phyloP scores from a whole-genome alignment of 805 yeast species.

The Groenewaldozyma tartarivorans region DNA sequence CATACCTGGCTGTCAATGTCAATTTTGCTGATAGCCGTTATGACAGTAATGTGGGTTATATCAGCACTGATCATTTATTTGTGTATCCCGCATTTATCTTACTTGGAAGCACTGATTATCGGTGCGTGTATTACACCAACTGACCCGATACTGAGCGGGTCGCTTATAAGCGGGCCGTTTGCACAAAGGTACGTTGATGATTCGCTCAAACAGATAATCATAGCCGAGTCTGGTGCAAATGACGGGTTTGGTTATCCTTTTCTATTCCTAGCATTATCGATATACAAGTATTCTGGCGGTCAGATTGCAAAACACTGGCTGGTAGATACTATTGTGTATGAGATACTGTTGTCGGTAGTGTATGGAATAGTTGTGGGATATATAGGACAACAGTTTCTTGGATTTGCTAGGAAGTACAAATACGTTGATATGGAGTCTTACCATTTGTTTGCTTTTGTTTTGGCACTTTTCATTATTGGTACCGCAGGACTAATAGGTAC shows the following conservation, averaged over 20 bases:
- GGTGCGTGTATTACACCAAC: slow-evolving; percentile 71
- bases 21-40: slow-evolving; percentile 54
- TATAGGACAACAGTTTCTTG: slow-evolving; percentile 39
- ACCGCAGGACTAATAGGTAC: slow-evolving; percentile 58
- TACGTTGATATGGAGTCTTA: slow-evolving; percentile 57
- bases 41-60: slow-evolving; percentile 63
- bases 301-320: slow-evolving; percentile 57
- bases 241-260: slow-evolving; percentile 59
- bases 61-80: slow-evolving; percentile 56
- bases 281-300: slow-evolving; percentile 42
- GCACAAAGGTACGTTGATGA: slow-evolving; percentile 55
- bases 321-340: slow-evolving; percentile 49
- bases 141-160: slow-evolving; percentile 66
- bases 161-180: slow-evolving; percentile 63
- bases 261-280: slow-evolving; percentile 47
- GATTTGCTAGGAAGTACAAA: slow-evolving; percentile 37
- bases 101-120: slow-evolving; percentile 48
- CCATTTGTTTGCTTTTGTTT: slow-evolving; percentile 43
- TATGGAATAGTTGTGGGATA: slow-evolving; percentile 49
- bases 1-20: slow-evolving; percentile 50
- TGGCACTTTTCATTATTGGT: slow-evolving; percentile 49
- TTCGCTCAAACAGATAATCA: slow-evolving; percentile 47
- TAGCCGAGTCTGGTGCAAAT: slow-evolving; percentile 69
- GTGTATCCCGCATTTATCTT: slow-evolving; percentile 47
- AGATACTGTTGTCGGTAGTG: slow-evolving; percentile 44